Base-by-base conservation (phyloP, 345 rosid species). In the Gossypium anomalum region DNA sequence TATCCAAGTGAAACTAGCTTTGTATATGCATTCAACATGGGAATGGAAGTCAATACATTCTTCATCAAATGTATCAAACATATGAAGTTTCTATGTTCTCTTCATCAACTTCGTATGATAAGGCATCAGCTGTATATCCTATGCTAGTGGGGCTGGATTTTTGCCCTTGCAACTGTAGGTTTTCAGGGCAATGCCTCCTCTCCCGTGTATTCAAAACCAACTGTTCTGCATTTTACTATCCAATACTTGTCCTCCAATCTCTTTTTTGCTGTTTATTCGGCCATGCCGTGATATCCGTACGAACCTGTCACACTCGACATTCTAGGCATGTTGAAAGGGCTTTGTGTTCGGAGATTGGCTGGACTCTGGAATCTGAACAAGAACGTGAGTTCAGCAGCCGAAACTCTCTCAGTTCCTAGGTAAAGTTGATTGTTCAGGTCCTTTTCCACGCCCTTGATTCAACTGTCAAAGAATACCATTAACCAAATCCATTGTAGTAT, bases 401-500 rank as follows among this genome's bases (percentile, higher is more conserved):
- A 73, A 43, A 20, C 13, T 56, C 27, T 20, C 19, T 69, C 72
- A 68, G 25, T 29, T 76, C 41, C 15, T 55, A 57, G 68, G 4
- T 51, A 44, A 15, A 75, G 78, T 41, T 64, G 75, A 70, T 53
- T 74, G 71, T 51, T 78, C 75, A 7, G 82, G 76, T 23, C 75
- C 76, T 67, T 73, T 77, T 75, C 79, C 85, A 48, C 76, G 76
- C 71, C 75, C 51, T 34, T 80, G 82, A 67, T 72, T 81, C 77
- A 86, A 76, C 87, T 86, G 79, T 71, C 64, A 10, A 27, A 81
- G n/a, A 77, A 27, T 60, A 71, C 13, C 1, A 16, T 20, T 14
- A 38, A 29, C 53, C 19, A 51, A 55, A n/a, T 64, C 3, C 67
- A 25, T 70, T 62, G 41, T 22, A 11, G 23, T 53, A 19, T 53